Evolutionary conservation across 441 rosid genomes (phyloP), one percentile per base, ranked within the genome.

Genomic region (Mallotus repandus): DNA sequence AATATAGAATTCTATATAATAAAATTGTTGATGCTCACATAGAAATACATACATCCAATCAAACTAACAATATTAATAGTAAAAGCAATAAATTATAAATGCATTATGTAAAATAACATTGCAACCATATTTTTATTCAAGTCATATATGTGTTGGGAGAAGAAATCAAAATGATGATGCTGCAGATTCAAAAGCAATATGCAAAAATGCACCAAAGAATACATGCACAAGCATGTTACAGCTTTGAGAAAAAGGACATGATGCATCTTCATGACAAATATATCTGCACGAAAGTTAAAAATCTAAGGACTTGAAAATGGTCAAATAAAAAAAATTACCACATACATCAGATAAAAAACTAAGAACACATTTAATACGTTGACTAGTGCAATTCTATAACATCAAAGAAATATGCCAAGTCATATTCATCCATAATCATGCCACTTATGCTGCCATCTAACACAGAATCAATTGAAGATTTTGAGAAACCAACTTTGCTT

Each of bases 401-500:
- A 58, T 57, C 54, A 52, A 54, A 32, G 25, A 46, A 74, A 49
- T 16, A 78, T 21, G 49, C 65, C 10, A 38, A 62, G 41, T 65
- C 22, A 14, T 7, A 58, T 70, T 11, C 55, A 57, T 48, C 68
- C 45, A 63, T 62, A 65, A 19, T 69, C 69, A 70, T 61, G 56
- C 43, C 60, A 55, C 1, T 29, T 29, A 25, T 22, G 41, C 64
- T 61, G 69, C 50, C 38, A 2, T 4, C 25, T 49, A 57, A 70
- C 54, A 75, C 54, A 75, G 8, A 59, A 49, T 12, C 66, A 71
- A 62, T 54, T 25, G 59, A 55, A 69, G 77, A 77, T 65, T 79
- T 81, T 18, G 50, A 81, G 72, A 80, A 81, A 80, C 91, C 65
- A 82, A 93, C 98, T 81, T 93, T 88, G 85, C 72, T 84, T 53